Evolutionary conservation across 1,284 basidiomycete species (phyloP).

Genomic region (Moniliella sp.): DNA sequence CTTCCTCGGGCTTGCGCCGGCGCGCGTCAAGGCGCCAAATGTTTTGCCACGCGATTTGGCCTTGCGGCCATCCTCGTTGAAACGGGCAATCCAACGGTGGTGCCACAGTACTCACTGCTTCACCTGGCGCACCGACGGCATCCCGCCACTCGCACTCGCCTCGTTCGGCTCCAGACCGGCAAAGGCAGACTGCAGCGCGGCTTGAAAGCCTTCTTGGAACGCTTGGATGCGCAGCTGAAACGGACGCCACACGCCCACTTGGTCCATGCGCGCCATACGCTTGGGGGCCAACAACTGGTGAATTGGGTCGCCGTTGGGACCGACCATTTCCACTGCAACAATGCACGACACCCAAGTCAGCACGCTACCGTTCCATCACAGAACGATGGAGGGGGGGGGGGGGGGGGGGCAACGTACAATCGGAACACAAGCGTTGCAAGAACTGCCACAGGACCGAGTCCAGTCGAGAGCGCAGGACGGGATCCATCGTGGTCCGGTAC

Average conservation of each 20-base stretch:
- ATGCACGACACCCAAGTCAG: constrained; percentile 1
- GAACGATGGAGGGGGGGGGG: no score
- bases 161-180: no score
- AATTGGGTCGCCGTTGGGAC: constrained; percentile 81
- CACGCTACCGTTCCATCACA: constrained; percentile 1
- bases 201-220: constrained; percentile 86
- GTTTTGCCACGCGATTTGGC: constrained; percentile 98
- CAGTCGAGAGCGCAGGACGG: constrained; percentile 56
- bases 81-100: constrained; percentile 72
- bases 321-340: constrained; percentile 59
- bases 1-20: no score
- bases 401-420: no score
- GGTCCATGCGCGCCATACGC: constrained; percentile 35
- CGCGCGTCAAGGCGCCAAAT: constrained; percentile 97
- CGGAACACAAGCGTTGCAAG: constrained; percentile 67
- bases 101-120: constrained; percentile 93
- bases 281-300: constrained; percentile 91
- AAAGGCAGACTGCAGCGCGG: constrained; percentile 53
- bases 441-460: constrained; percentile 80
- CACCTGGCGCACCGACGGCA: constrained; percentile 41
- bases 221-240: constrained; percentile 99
- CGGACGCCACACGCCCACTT: constrained; percentile 83
- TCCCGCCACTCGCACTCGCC: constrained; percentile 40
- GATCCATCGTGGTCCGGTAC: background rate
- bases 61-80: constrained; percentile 95